A percentile compares a stretch with the other conserved stretches of the same genome.
Conservation (phyloP, 345 rosid species). For the Carallia pectinifolia region DNA sequence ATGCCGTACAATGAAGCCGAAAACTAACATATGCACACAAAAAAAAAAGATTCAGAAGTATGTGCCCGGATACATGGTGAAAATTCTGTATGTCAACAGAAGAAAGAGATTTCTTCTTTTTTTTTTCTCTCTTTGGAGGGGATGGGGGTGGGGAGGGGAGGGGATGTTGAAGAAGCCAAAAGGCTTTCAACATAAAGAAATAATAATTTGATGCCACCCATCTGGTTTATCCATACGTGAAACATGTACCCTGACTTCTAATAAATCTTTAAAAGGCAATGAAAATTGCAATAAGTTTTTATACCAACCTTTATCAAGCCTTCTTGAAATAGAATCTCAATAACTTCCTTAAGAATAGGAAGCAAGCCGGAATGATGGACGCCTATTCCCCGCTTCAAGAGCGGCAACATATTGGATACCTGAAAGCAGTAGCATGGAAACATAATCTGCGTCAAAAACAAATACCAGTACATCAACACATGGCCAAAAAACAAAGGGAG, state of each 20-base stretch:
- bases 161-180: too few species aligned
- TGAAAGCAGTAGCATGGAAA: constrained; percentile 22
- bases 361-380: constrained; percentile 99
- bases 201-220: too few species aligned
- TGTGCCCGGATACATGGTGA: neutral
- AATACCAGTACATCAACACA: neutral
- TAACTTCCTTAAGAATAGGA: constrained; percentile 97
- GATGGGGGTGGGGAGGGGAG: too few species aligned
- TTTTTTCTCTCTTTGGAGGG: too few species aligned
- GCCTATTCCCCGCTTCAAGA: constrained; percentile 95
- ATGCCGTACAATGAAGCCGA: neutral
- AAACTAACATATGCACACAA: neutral
- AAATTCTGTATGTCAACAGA: neutral
- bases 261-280: too few species aligned
- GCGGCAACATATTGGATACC: constrained; percentile 94
- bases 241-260: too few species aligned
- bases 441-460: neutral
- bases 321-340: constrained; percentile 95
- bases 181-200: too few species aligned
- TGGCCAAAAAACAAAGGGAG: neutral
- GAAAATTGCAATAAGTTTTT: too few species aligned
- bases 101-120: neutral
- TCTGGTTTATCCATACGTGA: too few species aligned
- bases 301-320: constrained; percentile 81
- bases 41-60: neutral